These are phyloP conservation scores for Schizopora paradoxa DNA, from an alignment of 1,284 basidiomycete species.

Conservation along the genomic window DNA sequence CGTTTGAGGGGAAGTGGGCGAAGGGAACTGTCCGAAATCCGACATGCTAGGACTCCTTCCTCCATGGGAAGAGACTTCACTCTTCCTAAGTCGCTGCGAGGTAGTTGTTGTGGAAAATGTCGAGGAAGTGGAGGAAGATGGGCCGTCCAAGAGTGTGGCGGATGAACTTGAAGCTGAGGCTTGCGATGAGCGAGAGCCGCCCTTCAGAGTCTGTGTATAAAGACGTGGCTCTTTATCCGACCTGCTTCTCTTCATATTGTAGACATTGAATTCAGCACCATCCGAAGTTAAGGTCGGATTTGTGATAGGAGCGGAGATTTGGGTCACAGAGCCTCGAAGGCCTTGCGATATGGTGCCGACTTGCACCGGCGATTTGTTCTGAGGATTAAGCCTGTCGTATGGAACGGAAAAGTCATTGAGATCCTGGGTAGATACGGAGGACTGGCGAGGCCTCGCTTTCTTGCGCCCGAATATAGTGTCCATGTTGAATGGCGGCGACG, in stretches of 20 bases:
- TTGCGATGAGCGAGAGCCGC: slow-evolving; percentile 40
- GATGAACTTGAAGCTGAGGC: slow-evolving; percentile 49
- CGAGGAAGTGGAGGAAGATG: slow-evolving; percentile 31
- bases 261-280: slow-evolving; percentile 65
- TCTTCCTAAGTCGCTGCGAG: slow-evolving; percentile 41
- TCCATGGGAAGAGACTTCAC: slow-evolving; percentile 41
- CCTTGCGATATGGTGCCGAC: slow-evolving; percentile 53
- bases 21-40: slow-evolving; percentile 31
- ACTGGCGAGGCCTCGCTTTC: slow-evolving; percentile 41
- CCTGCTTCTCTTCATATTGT: slow-evolving; percentile 41
- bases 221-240: slow-evolving; percentile 50
- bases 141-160: slow-evolving; percentile 51
- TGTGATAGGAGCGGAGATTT: slow-evolving; percentile 55
- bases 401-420: slow-evolving; percentile 59
- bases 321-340: slow-evolving; percentile 34
- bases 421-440: slow-evolving; percentile 41
- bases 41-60: slow-evolving; percentile 23
- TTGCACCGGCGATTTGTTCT: slow-evolving; percentile 54
- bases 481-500: slow-evolving; percentile 19
- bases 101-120: slow-evolving; percentile 34
- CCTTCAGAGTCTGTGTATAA: slow-evolving; percentile 34
- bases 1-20: slow-evolving; percentile 30
- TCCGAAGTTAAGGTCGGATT: slow-evolving; percentile 66
- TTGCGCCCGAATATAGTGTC: slow-evolving; percentile 38
- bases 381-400: slow-evolving; percentile 59